Evolutionary conservation across 1,284 basidiomycete species (phyloP).

Genomic region (Trichosporon coremiiforme): DNA sequence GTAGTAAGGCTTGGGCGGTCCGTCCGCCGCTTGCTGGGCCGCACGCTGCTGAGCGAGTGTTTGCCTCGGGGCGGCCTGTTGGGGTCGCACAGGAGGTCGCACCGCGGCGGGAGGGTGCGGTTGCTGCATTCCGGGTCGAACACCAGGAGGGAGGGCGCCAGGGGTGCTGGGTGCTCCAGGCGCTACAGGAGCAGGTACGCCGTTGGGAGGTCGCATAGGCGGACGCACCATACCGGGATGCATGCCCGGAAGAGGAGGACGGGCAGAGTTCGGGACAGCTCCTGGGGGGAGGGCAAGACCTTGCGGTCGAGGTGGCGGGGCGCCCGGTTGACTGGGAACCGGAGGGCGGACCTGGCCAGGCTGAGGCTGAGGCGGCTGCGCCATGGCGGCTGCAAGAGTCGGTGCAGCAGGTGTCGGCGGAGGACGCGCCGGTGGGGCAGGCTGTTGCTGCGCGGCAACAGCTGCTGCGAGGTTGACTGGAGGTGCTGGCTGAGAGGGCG

Average conservation of each 20-base stretch:
- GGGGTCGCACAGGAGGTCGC: constrained; percentile 17
- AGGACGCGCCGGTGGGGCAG: not conserved
- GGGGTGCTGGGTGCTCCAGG: constrained; percentile 10
- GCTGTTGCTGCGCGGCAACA: constrained; percentile 3
- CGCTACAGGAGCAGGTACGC: not conserved
- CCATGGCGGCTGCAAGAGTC: constrained; percentile 11
- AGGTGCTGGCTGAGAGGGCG: not conserved
- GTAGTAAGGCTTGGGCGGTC: constrained; percentile 46
- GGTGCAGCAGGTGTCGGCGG: constrained; percentile 24
- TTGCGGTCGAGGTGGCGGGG: not conserved
- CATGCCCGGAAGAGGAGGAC: not conserved
- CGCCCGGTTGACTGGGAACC: constrained; percentile 16
- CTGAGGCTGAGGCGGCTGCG: constrained; percentile 2
- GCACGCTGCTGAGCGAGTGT: constrained; percentile 23
- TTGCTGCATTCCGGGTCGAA: constrained; percentile 22
- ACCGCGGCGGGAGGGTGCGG: not conserved
- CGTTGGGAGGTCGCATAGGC: constrained; percentile 7
- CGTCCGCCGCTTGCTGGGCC: constrained; percentile 29
- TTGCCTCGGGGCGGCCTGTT: constrained; percentile 10
- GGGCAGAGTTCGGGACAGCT: constrained; percentile 11
- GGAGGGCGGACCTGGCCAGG: constrained; percentile 16
- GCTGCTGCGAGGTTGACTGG: constrained; percentile 16
- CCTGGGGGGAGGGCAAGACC: constrained; percentile 14
- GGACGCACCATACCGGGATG: constrained; percentile 7
- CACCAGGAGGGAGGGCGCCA: constrained; percentile 15